Base-by-base conservation (phyloP, 1,139 yeast genomes). In the Candida tunisiensis region DNA sequence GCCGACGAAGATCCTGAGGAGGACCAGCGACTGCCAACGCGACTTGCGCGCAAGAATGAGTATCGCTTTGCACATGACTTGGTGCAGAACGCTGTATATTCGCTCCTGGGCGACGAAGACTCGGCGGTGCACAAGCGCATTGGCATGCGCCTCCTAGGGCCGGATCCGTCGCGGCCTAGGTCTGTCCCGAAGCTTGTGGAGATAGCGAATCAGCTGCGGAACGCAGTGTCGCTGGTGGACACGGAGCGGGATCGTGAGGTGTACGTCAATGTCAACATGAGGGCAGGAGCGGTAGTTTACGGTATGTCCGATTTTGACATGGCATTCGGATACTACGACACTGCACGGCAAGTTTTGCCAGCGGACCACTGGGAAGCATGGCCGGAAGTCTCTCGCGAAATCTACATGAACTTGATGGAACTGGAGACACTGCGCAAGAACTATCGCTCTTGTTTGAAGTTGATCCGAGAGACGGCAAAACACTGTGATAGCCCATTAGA, bases 61-160 rank as follows among this genome's bases (percentile, higher is more conserved):
- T 46, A 42, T 25, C 28, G 46, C 38, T 42, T 34, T 22, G 42
- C 39, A 29, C 71, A 57, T 38, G 57, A 40, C 25, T 28, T 39
- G 33, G 50, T 44, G 50, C 62, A 39, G 38, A 60, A 17, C 35
- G 63, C 31, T 42, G 56, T 32, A n/a, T 43, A 42, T 16, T 52
- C 51, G 14, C 36, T 44, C 17, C 31, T 36, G 0, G 34, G 35
- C 1, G 41, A 44, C 2, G 58, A 56, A 29, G 47, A 57, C 5
- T 42, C 45, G 12, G 45, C 46, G 14, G 45, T 45, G 18, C 67
- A 65, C 31, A 48, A 61, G 21, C 28, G 43, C 4, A 60, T 66
- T 43, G 73, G 69, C 1, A 37, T 65, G 28, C 44, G 68, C 13
- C 42, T 54, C 27, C 50, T 55, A 30, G 49, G 54, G 9, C 36